Base-by-base conservation (phyloP, 169 alveolate genomes). In the Cryptosporidium tyzzeri region DNA sequence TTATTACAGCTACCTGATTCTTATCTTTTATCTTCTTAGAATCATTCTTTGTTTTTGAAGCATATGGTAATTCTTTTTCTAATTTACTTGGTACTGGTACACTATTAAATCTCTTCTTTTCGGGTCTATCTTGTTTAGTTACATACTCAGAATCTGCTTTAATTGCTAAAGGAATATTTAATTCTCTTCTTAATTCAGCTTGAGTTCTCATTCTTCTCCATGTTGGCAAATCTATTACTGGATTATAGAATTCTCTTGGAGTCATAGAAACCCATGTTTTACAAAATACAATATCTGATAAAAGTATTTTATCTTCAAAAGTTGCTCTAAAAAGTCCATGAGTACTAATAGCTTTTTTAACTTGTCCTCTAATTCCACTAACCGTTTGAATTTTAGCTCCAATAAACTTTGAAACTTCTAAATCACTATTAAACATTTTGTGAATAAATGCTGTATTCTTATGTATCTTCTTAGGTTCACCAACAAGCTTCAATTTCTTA, bases 331-430 rank as follows among this genome's bases (percentile, higher is more conserved):
- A 98, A 21, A 96, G 93, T 1, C 99, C 99, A 26, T 95, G 96
- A n/a, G 97, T 96, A 65, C 95, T 96, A 3, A 94, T 85, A 35
- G 98, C 98, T 91, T 98, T 98, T 93, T 99, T 99, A 41, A 99
- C 97, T 62, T 97, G 97, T 3, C 99, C 99, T 71, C 99, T 95
- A 65, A 99, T 97, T 21, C 99, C 99, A 75, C 99, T 96, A 2
- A 97, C 99, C 5, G 99, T 98, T 91, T 97, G 98, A 33, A 99
- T 93, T 92, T 97, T 96, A 21, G 99, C 99, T 51, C 99, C 99
- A 59, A 96, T 92, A 92, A 97, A 98, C 95, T 97, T 98, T 44
- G 99, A 95, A 26, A 98, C 99, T 93, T 99, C 99, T 69, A 98
- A 91, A 91, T 97, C 98, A 1, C 99, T 96, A 91, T 95, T 98